Evolutionary conservation across 768 basidiomycete genomes (phyloP).

Genomic region (Lentinula aciculospora): DNA sequence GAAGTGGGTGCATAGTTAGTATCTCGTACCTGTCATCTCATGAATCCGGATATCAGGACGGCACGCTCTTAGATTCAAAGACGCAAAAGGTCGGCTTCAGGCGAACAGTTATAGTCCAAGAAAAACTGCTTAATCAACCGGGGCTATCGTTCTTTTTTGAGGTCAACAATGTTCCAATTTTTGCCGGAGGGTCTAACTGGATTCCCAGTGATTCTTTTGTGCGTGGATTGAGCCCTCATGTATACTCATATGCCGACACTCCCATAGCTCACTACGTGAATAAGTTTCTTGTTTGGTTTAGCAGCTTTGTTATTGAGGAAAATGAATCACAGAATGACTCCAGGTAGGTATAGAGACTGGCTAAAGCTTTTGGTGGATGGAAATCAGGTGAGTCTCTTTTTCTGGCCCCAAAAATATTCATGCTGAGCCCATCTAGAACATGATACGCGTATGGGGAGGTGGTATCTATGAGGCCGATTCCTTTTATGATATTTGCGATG

Average conservation of each 20-base stretch:
- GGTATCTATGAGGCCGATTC: slow-evolving; percentile 80
- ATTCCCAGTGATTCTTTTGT: slow-evolving; percentile 92
- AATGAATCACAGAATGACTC: slow-evolving; percentile 27
- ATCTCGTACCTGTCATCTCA: background rate
- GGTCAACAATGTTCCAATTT: slow-evolving; percentile 83
- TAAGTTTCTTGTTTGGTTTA: slow-evolving; percentile 5
- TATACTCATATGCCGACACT: background rate
- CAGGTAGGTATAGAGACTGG: slow-evolving; percentile 71
- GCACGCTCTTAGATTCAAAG: slow-evolving; percentile 47
- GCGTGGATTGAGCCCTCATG: background rate
- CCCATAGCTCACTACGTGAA: slow-evolving; percentile 50
- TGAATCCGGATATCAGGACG: slow-evolving; percentile 28
- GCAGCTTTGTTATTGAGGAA: background rate
- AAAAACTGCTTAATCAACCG: slow-evolving; percentile 67
- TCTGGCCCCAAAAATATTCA: slow-evolving; percentile 33
- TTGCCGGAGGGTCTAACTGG: slow-evolving; percentile 91
- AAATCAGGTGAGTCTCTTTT: slow-evolving; percentile 77
- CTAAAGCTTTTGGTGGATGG: slow-evolving; percentile 81
- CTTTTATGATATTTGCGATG: slow-evolving; percentile 85
- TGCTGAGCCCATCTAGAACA: background rate
- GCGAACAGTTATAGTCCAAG: slow-evolving; percentile 72
- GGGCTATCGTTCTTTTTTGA: slow-evolving; percentile 89
- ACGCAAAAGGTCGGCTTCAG: slow-evolving; percentile 71
- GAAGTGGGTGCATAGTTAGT: slow-evolving; percentile 31
- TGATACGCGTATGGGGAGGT: slow-evolving; percentile 90